phyloP scores from a whole-genome alignment of 2,329 filamentous ascomycete species.

The Arachnopeziza araneosa region DNA sequence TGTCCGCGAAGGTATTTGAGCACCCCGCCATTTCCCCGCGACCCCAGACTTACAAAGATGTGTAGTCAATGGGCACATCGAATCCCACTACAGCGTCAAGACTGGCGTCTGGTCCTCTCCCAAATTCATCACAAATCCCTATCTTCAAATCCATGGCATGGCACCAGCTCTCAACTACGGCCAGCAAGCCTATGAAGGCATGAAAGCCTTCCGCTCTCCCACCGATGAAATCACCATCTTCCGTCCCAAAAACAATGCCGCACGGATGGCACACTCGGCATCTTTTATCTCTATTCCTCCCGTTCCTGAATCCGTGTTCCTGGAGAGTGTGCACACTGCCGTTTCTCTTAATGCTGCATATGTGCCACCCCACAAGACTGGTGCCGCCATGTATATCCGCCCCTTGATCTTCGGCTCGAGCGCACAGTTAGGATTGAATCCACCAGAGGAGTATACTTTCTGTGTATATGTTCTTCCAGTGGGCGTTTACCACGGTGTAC shows the following conservation, averaged over 20 bases:
- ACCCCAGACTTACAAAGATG: background rate
- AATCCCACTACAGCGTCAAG: conserved; percentile 72
- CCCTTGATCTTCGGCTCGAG: conserved; percentile 83
- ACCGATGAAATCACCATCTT: conserved; percentile 74
- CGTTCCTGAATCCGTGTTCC: conserved; percentile 71
- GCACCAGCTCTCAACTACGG: conserved; percentile 93
- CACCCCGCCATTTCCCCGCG: background rate
- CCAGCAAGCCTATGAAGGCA: conserved; percentile 96
- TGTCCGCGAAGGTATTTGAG: conserved; percentile 69
- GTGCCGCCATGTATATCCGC: conserved; percentile 87
- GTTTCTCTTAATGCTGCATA: conserved; percentile 85
- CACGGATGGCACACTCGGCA: conserved; percentile 78
- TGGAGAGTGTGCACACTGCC: conserved; percentile 70
- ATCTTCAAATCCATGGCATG: conserved; percentile 89
- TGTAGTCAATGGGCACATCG: conserved; percentile 90
- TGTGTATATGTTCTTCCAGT: conserved; percentile 86
- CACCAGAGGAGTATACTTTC: conserved; percentile 90
- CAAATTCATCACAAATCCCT: conserved; percentile 75
- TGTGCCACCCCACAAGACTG: conserved; percentile 83
- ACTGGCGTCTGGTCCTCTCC: conserved; percentile 74
- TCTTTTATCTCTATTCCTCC: conserved; percentile 77
- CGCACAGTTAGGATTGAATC: conserved; percentile 78
- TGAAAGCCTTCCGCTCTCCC: conserved; percentile 87
- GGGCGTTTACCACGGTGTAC: conserved; percentile 86
- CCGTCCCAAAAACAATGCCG: conserved; percentile 78